These are phyloP conservation scores for Chimonanthus praecox DNA, from an alignment of 164 flowering plant species.

Conservation along the genomic window DNA sequence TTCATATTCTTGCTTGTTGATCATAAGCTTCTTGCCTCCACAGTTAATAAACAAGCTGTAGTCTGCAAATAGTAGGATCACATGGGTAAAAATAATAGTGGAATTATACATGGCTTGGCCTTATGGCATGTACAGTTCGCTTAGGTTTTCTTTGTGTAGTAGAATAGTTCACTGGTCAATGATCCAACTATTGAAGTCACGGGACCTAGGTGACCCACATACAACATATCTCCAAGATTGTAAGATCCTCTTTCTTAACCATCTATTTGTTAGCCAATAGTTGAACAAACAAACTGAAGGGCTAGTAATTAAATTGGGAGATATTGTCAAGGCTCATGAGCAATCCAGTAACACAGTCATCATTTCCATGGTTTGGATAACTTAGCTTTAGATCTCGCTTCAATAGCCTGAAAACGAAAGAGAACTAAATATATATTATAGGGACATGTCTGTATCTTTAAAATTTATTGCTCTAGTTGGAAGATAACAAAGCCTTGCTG, in stretches of 20 bases:
- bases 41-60: constrained; percentile 52
- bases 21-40: constrained; percentile 52
- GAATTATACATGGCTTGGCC: neutral
- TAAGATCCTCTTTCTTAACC: neutral
- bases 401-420: neutral
- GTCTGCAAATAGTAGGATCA: constrained; percentile 9
- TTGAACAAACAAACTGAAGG: too few species aligned
- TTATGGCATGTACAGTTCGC: neutral
- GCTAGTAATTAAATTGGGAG: too few species aligned
- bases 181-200: neutral
- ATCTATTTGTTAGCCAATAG: neutral
- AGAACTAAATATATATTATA: neutral
- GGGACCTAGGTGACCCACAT: neutral
- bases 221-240: neutral
- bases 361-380: neutral
- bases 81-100: neutral
- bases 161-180: neutral
- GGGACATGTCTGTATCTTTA: neutral
- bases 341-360: neutral
- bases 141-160: neutral
- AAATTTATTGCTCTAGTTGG: neutral
- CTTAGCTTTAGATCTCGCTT: neutral
- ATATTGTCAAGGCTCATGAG: too few species aligned
- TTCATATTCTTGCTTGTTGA: constrained; percentile 36
- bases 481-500: neutral